phyloP scores from a whole-genome alignment of 2,329 filamentous ascomycete species.

The Pezicula neosporulosa region DNA sequence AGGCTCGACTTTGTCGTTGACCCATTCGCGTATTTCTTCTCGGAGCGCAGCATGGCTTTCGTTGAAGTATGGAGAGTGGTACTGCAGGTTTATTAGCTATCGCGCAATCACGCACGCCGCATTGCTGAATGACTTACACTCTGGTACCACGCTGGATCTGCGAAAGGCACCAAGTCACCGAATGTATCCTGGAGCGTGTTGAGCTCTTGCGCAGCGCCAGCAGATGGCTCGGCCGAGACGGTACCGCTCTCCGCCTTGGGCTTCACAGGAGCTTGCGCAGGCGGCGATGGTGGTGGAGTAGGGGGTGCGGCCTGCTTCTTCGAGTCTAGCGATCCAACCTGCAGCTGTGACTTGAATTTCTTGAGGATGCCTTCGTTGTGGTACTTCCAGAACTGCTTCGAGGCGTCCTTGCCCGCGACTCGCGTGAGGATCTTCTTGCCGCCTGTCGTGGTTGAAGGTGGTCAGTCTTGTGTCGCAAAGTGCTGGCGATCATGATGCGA shows the following conservation, averaged over 20 bases:
- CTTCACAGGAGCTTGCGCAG: constrained; percentile 44
- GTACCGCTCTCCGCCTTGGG: constrained; percentile 54
- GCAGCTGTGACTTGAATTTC: constrained; percentile 85
- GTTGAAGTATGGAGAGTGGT: constrained; percentile 96
- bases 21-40: constrained; percentile 87
- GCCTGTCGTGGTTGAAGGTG: constrained; percentile 43
- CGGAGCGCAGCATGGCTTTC: constrained; percentile 89
- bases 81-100: constrained; percentile 47
- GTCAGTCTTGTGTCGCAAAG: neutral
- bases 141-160: constrained; percentile 93
- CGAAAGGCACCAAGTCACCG: constrained; percentile 85
- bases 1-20: constrained; percentile 85
- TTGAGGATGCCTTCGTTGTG: constrained; percentile 29
- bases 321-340: constrained; percentile 77
- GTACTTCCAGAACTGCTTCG: constrained; percentile 32
- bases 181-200: constrained; percentile 75
- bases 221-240: constrained; percentile 44
- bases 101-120: neutral
- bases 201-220: constrained; percentile 47
- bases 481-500: neutral
- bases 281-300: constrained; percentile 43
- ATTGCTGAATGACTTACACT: constrained; percentile 54
- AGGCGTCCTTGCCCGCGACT: constrained; percentile 31
- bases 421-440: constrained; percentile 30
- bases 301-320: constrained; percentile 65